Evolutionary conservation across 257 asterid species (phyloP).

Genomic region (Capsicum chinense): DNA sequence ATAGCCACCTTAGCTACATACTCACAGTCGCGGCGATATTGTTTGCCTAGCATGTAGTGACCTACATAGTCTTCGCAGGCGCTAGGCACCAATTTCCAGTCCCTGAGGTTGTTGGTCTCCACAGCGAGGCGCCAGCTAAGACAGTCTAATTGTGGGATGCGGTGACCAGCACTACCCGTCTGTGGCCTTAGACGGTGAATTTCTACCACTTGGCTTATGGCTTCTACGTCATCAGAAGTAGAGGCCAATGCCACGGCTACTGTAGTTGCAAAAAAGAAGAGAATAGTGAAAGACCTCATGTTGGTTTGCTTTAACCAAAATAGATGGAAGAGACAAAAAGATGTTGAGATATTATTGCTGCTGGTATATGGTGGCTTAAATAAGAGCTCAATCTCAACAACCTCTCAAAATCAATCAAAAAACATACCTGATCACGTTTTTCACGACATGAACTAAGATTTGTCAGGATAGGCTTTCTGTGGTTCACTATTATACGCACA

Average conservation of each 20-base stretch:
- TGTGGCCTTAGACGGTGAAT: constrained; percentile 55
- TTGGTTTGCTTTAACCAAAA: background rate
- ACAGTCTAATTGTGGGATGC: constrained; percentile 49
- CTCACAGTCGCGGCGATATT: constrained; percentile 56
- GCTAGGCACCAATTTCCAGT: constrained; percentile 53
- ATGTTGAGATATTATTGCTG: background rate
- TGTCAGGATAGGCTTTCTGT: background rate
- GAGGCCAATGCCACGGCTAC: background rate
- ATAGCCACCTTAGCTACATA: constrained; percentile 52
- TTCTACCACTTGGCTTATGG: background rate
- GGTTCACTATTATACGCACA: too few species aligned
- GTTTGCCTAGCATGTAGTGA: constrained; percentile 63
- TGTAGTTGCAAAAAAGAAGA: background rate
- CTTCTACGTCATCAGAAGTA: background rate
- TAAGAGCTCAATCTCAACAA: background rate
- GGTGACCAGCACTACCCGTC: constrained; percentile 42
- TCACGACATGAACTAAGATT: background rate
- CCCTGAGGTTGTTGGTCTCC: constrained; percentile 56
- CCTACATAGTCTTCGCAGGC: constrained; percentile 60
- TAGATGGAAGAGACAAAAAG: background rate
- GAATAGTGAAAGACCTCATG: background rate
- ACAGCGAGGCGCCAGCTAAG: constrained; percentile 78
- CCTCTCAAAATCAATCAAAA: too few species aligned
- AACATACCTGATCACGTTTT: too few species aligned
- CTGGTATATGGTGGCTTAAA: background rate